Base-by-base conservation (phyloP, 208 protist genomes). In the Leptomonas pyrrhocoris region DNA sequence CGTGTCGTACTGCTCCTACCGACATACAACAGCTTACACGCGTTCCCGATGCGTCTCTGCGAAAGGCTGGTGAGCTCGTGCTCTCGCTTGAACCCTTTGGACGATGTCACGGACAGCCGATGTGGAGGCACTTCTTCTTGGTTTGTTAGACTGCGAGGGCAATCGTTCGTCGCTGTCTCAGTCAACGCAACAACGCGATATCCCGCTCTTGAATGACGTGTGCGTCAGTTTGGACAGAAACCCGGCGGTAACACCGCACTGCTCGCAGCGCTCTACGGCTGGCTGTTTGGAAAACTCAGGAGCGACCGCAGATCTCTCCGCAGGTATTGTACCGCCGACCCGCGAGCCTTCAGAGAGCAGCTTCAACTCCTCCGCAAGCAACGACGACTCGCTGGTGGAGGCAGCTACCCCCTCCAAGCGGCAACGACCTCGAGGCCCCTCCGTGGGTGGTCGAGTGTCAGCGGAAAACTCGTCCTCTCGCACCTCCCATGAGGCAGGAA, bases 31-130 rank as follows among this genome's bases (percentile, higher is more conserved):
- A n/a, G n/a, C n/a, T n/a, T n/a, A n/a, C n/a, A n/a, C n/a, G n/a
- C n/a, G n/a, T n/a, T n/a, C n/a, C n/a, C n/a, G n/a, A n/a, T n/a
- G n/a, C n/a, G n/a, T n/a, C n/a, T n/a, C n/a, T n/a, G n/a, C n/a
- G n/a, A n/a, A n/a, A n/a, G 38, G 38, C 45, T 50, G 13, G 13
- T 50, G 11, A 45, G 6, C 42, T 36, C 8, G 36, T 30, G 46
- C n/a, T 21, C 0, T 1, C 23, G 46, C 15, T 23, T 62, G 46
- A 50, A 49, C 16, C 34, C 34, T 59, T 23, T 57, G 18, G 2
- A 42, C 23, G 11, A 60, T 79, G 67, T 68, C 60, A 27, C 68
- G 67, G 40, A 11, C 58, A 18, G 31, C 40, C 9, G 60, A 74
- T 46, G 58, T 42, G 0, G 69, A 62, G 38, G 40, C 53, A 8